phyloP scores from a whole-genome alignment of 495 filamentous ascomycete genomes.

The Polyplosphaeria fusca region DNA sequence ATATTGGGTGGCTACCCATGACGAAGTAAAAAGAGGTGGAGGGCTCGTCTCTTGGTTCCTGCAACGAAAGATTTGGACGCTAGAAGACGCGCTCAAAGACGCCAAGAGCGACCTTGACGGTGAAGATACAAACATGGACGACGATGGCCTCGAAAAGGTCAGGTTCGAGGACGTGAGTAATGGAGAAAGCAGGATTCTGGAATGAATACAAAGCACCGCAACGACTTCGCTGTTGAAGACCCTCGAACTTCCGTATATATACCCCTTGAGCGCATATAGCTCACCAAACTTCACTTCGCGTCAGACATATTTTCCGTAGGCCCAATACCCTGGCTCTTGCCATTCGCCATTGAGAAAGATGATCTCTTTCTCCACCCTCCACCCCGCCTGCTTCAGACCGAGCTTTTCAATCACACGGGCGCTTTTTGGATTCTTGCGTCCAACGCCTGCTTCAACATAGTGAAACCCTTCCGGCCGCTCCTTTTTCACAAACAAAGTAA shows the following conservation, averaged over 20 bases:
- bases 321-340: conserved; percentile 11
- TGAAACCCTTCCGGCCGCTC: not conserved
- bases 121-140: conserved; percentile 15
- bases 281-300: no score
- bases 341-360: conserved; percentile 6
- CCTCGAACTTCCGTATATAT: no score
- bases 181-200: conserved; percentile 46
- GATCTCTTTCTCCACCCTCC: not conserved
- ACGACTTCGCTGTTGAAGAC: no score
- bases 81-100: conserved; percentile 49
- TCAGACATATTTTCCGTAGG: conserved; percentile 16
- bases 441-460: not conserved
- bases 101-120: conserved; percentile 31
- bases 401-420: conserved; percentile 7
- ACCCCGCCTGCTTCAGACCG: conserved; percentile 14
- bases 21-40: conserved; percentile 54
- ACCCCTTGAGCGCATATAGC: no score
- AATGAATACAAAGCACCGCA: no score
- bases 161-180: conserved; percentile 45
- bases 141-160: conserved; percentile 31
- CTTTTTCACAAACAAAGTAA: not conserved
- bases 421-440: conserved; percentile 6
- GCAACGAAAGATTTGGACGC: conserved; percentile 43
- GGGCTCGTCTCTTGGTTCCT: conserved; percentile 52
- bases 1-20: conserved; percentile 59